phyloP scores from a whole-genome alignment of 23 red algal genomes.

The Pyropia haitanensis region DNA sequence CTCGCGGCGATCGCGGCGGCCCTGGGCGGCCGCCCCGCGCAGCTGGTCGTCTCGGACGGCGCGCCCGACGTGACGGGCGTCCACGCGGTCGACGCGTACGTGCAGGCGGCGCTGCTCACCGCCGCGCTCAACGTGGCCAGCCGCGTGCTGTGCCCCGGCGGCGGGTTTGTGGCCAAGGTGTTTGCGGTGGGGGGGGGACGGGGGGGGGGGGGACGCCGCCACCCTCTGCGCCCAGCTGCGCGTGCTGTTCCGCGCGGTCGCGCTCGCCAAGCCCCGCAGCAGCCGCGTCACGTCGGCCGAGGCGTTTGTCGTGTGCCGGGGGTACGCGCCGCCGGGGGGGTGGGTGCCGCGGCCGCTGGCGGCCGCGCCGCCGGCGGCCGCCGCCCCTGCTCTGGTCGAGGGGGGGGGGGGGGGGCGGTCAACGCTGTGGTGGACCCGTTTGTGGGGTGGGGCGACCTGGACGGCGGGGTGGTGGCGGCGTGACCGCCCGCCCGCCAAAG shows the following conservation, averaged over 20 bases:
- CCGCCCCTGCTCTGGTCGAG: background rate
- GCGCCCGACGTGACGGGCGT: conserved; percentile 91
- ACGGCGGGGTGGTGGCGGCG: background rate
- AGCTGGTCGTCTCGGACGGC: conserved; percentile 69
- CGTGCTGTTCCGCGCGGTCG: conserved; percentile 47
- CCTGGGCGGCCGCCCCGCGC: conserved; percentile 15
- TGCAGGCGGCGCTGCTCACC: conserved; percentile 48
- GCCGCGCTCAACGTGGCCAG: conserved; percentile 47
- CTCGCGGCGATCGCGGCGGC: conserved; percentile 9
- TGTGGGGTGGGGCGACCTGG: conserved; percentile 38
- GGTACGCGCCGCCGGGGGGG: conserved; percentile 12
- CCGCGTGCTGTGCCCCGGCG: conserved; percentile 25
- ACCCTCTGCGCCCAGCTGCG: conserved; percentile 47
- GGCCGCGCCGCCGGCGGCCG: background rate
- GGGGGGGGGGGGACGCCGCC: conserved; percentile 27
- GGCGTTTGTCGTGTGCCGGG: conserved; percentile 81
- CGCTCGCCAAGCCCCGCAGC: conserved; percentile 64
- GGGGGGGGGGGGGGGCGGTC: background rate
- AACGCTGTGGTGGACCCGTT: conserved; percentile 22
- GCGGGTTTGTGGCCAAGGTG: conserved; percentile 83
- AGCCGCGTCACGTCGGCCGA: conserved; percentile 53
- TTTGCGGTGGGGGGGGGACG: conserved; percentile 16
- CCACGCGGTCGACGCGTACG: conserved; percentile 81
- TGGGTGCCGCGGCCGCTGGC: conserved; percentile 1
- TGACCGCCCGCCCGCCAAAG: too few relatives aligned